Evolutionary conservation across 2,329 filamentous ascomycete genomes (phyloP).

Genomic region (Tolypocladium ovalisporum): DNA sequence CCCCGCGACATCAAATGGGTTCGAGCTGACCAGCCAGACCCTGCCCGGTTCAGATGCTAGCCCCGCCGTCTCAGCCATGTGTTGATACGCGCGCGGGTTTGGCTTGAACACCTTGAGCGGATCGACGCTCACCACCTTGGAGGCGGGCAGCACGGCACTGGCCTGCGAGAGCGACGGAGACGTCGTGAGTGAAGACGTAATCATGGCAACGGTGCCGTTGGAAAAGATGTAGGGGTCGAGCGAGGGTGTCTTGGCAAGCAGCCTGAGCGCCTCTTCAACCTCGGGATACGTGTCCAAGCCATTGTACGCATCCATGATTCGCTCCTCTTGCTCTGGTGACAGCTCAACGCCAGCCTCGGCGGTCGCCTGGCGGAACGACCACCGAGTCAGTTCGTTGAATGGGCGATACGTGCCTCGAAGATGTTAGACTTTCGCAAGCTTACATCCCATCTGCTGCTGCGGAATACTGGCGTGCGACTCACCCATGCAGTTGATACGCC

Average conservation of each 20-base stretch:
- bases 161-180: conserved; percentile 44
- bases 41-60: conserved; percentile 31
- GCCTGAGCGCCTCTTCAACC: conserved; percentile 39
- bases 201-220: conserved; percentile 56
- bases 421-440: not conserved
- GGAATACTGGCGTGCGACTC: conserved; percentile 10
- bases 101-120: conserved; percentile 53
- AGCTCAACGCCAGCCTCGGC: conserved; percentile 42
- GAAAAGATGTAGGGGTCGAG: conserved; percentile 55
- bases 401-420: conserved; percentile 31
- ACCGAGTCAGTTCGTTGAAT: conserved; percentile 34
- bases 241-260: conserved; percentile 25
- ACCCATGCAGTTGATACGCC: conserved; percentile 69
- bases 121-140: conserved; percentile 38
- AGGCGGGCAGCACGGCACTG: conserved; percentile 26
- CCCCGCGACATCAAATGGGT: conserved; percentile 64
- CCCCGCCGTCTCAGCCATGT: conserved; percentile 41
- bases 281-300: conserved; percentile 54
- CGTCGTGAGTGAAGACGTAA: conserved; percentile 45
- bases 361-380: conserved; percentile 52
- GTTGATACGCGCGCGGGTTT: conserved; percentile 46
- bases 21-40: conserved; percentile 61
- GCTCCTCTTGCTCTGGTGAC: conserved; percentile 27
- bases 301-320: conserved; percentile 54
- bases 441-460: not conserved